Evolutionary conservation across 306 rosid genomes (phyloP).

Genomic region (Medicago truncatula): MtrunA17r5.0-ANR NC_053047.1:17999501-18000000

Average conservation of each 20-base stretch:
- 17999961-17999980: conserved; percentile 44
- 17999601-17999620: conserved; percentile 88
- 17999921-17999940: background rate
- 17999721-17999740: conserved; percentile 36
- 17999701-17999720: conserved; percentile 98
- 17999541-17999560: conserved; percentile 54
- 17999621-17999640: conserved; percentile 90
- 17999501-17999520: conserved; percentile 35
- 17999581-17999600: conserved; percentile 92
- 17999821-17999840: background rate
- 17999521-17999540: conserved; percentile 61
- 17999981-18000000: conserved; percentile 91
- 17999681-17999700: conserved; percentile 73
- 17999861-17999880: conserved; percentile 25
- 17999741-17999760: conserved; percentile 21
- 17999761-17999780: background rate
- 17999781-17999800: conserved; percentile 17
- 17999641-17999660: conserved; percentile 83
- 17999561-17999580: conserved; percentile 58
- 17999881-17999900: conserved; percentile 13
- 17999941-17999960: conserved; percentile 10
- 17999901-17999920: conserved; percentile 5
- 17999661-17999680: conserved; percentile 93
- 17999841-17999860: background rate
- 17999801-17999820: conserved; percentile 22